These are phyloP conservation scores for Gossypium mustelinum DNA, from an alignment of 345 rosid genomes.

Conservation along the genomic window DNA sequence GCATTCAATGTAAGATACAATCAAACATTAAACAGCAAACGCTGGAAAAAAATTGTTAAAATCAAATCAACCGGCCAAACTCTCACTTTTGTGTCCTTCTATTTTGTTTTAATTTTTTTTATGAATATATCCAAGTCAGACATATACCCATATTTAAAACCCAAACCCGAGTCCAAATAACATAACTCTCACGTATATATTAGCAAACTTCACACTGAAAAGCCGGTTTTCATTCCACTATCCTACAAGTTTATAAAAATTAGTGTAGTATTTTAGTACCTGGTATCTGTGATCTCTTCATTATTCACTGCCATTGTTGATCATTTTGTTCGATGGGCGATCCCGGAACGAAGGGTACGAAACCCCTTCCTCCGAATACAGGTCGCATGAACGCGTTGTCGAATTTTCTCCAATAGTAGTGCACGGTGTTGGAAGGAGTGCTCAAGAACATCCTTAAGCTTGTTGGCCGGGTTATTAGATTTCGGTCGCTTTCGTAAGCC, in stretches of 20 bases:
- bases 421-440: constrained; percentile 68
- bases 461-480: constrained; percentile 30
- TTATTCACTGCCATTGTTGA: constrained; percentile 28
- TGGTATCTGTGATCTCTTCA: background rate
- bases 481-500: constrained; percentile 18
- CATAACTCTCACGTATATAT: background rate
- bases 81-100: background rate
- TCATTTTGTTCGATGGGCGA: constrained; percentile 51
- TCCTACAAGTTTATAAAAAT: constrained; percentile 8
- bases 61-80: constrained; percentile 8
- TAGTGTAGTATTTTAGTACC: constrained; percentile 12
- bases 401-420: constrained; percentile 73
- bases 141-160: background rate
- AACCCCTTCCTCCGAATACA: constrained; percentile 86
- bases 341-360: constrained; percentile 55
- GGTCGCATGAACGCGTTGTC: constrained; percentile 86
- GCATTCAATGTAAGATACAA: background rate
- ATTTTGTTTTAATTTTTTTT: background rate
- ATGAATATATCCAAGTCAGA: background rate
- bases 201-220: constrained; percentile 27
- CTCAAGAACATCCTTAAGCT: constrained; percentile 51
- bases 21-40: constrained; percentile 7
- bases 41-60: background rate
- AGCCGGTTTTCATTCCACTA: constrained; percentile 13
- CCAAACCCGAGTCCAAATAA: background rate